Evolutionary conservation across 306 rosid species (phyloP).

Genomic region (Acacia acuminata): DNA sequence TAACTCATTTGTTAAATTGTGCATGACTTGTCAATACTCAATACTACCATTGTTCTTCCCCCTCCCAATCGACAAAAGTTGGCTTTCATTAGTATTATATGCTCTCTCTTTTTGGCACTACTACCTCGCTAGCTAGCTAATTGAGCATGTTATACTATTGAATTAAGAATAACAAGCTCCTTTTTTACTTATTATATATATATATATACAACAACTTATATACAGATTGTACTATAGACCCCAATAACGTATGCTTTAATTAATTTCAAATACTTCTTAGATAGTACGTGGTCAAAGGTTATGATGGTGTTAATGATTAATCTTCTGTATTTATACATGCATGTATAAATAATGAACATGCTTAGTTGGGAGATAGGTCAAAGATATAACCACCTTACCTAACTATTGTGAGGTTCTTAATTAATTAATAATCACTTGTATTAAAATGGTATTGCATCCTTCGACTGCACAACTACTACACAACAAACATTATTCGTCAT

Average conservation of each 20-base stretch:
- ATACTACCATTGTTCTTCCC: neutral
- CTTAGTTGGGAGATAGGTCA: neutral
- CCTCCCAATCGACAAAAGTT: neutral
- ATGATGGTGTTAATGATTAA: neutral
- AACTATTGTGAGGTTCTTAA: neutral
- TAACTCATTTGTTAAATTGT: neutral
- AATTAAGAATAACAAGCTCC: neutral
- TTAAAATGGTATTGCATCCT: too few relatives aligned
- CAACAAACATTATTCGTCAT: too few relatives aligned
- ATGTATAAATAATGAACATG: neutral
- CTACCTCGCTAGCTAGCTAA: neutral
- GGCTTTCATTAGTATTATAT: neutral
- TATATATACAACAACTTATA: neutral
- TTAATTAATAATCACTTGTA: too few relatives aligned
- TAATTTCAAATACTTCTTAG: neutral
- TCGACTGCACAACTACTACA: too few relatives aligned
- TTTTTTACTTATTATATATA: too few relatives aligned
- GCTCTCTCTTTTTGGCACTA: neutral
- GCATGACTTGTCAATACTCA: neutral
- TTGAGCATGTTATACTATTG: neutral
- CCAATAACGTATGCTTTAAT: neutral
- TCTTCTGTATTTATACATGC: neutral
- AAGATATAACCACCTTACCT: slow-evolving; percentile 2
- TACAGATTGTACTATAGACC: neutral
- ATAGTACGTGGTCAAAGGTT: neutral